These are phyloP conservation scores for Cystobasidium slooffiae DNA, from an alignment of 1,284 basidiomycete genomes.

Conservation along the genomic window DNA sequence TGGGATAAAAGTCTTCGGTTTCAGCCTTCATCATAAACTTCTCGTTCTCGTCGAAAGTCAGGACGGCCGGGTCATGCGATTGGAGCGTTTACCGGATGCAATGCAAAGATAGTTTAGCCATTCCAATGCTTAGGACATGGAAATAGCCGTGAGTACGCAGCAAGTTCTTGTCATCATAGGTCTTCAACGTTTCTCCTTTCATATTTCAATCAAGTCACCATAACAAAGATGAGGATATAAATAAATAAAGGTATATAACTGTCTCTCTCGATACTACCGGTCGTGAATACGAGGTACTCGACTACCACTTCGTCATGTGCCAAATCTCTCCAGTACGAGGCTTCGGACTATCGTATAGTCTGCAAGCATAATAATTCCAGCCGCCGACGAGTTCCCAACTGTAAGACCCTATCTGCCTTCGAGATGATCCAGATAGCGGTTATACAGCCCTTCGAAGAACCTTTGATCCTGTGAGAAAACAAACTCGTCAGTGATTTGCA, in stretches of 20 bases:
- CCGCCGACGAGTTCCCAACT: neutral
- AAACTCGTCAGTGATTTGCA: neutral
- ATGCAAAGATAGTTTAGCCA: neutral
- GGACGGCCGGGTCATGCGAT: neutral
- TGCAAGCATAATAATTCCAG: neutral
- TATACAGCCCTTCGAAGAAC: constrained; percentile 34
- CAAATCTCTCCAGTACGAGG: no score
- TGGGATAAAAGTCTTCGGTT: neutral
- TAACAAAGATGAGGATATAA: no score
- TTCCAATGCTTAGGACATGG: no score
- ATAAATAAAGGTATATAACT: no score
- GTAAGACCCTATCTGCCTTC: neutral
- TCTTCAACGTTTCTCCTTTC: no score
- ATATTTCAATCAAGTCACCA: no score
- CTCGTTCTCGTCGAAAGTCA: constrained; percentile 8
- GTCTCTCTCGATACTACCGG: no score
- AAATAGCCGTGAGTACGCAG: neutral
- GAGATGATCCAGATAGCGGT: constrained; percentile 12
- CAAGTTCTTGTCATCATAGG: no score
- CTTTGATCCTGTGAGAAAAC: constrained; percentile 24
- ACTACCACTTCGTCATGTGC: no score
- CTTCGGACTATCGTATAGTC: neutral
- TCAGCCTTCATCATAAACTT: constrained; percentile 7
- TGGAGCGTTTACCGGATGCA: constrained; percentile 9
- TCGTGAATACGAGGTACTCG: no score